A percentile compares a stretch with the other conserved stretches of the same genome.
Conservation (phyloP, 352 stramenopile species). For the Pythium diclinum region DNA sequence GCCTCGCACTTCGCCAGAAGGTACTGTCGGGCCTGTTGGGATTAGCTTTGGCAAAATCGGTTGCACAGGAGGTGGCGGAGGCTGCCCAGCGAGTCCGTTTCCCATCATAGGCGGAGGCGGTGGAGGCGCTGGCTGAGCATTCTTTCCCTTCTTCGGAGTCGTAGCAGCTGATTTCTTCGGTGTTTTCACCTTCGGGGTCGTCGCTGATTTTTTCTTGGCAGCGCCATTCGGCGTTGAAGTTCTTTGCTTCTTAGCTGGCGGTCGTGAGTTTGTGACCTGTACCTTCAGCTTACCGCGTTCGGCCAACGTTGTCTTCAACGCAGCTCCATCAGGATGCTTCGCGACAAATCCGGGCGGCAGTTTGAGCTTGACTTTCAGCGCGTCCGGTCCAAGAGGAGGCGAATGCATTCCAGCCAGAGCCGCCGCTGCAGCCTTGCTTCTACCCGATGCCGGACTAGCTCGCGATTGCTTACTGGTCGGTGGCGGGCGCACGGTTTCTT, state of each 20-base stretch:
- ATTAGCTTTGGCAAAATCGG: slow-evolving; percentile 57
- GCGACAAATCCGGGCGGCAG: slow-evolving; percentile 28
- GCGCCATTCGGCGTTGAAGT: slow-evolving; percentile 20
- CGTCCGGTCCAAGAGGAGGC: slow-evolving; percentile 12
- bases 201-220: slow-evolving; percentile 17
- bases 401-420: neutral
- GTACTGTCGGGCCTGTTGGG: slow-evolving; percentile 53
- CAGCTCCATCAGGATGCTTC: slow-evolving; percentile 24
- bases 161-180: slow-evolving; percentile 9
- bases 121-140: neutral
- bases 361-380: slow-evolving; percentile 31
- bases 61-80: slow-evolving; percentile 12
- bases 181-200: slow-evolving; percentile 11
- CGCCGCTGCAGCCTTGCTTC: slow-evolving; percentile 21
- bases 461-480: slow-evolving; percentile 17
- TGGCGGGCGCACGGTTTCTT: slow-evolving; percentile 7
- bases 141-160: slow-evolving; percentile 13
- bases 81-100: neutral
- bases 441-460: slow-evolving; percentile 13
- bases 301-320: slow-evolving; percentile 14
- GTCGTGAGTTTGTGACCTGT: slow-evolving; percentile 40
- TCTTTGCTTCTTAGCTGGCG: slow-evolving; percentile 36
- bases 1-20: slow-evolving; percentile 53
- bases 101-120: neutral
- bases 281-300: slow-evolving; percentile 39